A percentile compares a stretch with the other conserved stretches of the same genome.
Evolutionary conservation across 1,284 basidiomycete genomes (phyloP).

Genomic region (Agaricales sp.): DNA sequence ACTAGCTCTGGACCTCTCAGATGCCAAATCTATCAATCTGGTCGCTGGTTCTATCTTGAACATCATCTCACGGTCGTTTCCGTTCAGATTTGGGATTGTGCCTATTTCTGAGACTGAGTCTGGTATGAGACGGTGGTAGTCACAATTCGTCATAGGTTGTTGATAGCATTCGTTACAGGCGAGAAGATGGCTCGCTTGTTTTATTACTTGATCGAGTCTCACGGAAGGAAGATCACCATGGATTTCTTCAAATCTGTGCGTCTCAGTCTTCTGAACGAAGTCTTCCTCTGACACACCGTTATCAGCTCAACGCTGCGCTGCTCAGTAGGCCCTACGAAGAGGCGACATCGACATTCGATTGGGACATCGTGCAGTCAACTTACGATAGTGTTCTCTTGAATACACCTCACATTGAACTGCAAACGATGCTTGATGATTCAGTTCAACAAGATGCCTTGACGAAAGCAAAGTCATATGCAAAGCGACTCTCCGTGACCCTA

Average conservation of each 20-base stretch:
- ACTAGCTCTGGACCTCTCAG: conserved; percentile 70
- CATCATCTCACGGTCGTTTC: conserved; percentile 64
- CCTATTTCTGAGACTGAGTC: conserved; percentile 56
- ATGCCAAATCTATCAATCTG: conserved; percentile 46
- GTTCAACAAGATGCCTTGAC: conserved; percentile 13
- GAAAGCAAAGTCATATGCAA: conserved; percentile 37
- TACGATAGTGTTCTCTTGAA: conserved; percentile 27
- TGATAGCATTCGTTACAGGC: conserved; percentile 27
- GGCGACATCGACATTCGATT: conserved; percentile 24
- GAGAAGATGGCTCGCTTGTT: conserved; percentile 64
- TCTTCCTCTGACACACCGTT: too few relatives aligned
- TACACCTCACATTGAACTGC: conserved; percentile 20
- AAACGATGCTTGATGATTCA: conserved; percentile 28
- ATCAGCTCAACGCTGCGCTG: too few relatives aligned
- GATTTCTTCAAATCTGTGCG: conserved; percentile 48
- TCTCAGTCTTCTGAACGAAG: too few relatives aligned
- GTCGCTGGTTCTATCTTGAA: conserved; percentile 52
- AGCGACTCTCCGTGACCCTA: conserved; percentile 38
- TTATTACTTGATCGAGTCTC: conserved; percentile 53
- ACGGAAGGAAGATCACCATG: conserved; percentile 55
- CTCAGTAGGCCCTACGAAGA: neutral
- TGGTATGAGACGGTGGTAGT: conserved; percentile 21
- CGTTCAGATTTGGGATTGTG: conserved; percentile 78
- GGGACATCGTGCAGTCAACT: conserved; percentile 28
- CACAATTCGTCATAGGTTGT: conserved; percentile 1